phyloP scores from a whole-genome alignment of 495 filamentous ascomycete genomes.

The Neurospora sp. region DNA sequence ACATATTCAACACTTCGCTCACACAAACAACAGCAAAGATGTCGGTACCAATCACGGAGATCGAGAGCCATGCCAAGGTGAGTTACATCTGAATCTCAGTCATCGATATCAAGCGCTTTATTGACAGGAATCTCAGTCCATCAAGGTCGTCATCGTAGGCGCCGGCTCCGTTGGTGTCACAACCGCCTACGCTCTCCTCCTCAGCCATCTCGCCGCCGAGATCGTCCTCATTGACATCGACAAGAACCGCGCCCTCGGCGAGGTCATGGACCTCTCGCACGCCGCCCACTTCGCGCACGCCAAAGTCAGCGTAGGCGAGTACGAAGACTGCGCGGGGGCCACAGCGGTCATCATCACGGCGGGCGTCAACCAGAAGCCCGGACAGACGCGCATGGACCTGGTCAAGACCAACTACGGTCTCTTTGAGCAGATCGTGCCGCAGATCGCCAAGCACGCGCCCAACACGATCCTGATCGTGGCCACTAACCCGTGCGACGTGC shows the following conservation, averaged over 20 bases:
- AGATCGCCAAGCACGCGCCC: constrained; percentile 14
- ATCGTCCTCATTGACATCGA: constrained; percentile 36
- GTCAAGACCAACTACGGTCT: constrained; percentile 22
- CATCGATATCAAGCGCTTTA: neutral
- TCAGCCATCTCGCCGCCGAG: constrained; percentile 40
- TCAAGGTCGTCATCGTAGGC: constrained; percentile 36
- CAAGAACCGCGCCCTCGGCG: constrained; percentile 23
- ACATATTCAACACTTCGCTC: neutral
- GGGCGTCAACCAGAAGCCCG: constrained; percentile 25
- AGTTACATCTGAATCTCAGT: neutral
- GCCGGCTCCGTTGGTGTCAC: constrained; percentile 45
- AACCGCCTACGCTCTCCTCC: constrained; percentile 43
- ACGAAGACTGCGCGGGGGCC: constrained; percentile 36
- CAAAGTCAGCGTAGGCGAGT: constrained; percentile 21
- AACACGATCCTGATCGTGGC: constrained; percentile 24
- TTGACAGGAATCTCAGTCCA: constrained; percentile 2
- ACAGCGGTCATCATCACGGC: constrained; percentile 44
- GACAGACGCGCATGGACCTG: constrained; percentile 22
- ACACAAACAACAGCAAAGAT: neutral
- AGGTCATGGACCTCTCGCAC: constrained; percentile 29
- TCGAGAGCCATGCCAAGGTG: neutral
- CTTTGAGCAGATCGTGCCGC: constrained; percentile 17
- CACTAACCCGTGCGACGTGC: constrained; percentile 25
- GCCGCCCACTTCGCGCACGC: constrained; percentile 27
- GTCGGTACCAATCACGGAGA: neutral